A percentile compares a stretch with the other conserved stretches of the same genome.
phyloP scores from a whole-genome alignment of 2,329 filamentous ascomycete genomes.

The Venturia asperata region DNA sequence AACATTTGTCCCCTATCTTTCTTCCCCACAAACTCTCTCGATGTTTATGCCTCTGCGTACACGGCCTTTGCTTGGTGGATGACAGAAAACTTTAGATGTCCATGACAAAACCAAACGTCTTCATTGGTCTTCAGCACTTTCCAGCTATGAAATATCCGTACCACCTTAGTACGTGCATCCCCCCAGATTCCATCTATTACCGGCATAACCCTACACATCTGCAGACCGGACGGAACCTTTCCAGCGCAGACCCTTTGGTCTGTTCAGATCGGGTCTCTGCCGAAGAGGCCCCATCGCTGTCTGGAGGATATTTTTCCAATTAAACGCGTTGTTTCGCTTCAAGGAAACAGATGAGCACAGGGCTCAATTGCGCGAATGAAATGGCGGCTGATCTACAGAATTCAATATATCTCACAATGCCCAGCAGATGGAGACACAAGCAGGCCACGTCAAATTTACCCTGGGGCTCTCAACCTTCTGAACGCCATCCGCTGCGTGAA shows the following conservation, averaged over 20 bases:
- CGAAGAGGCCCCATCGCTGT: background rate
- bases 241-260: background rate
- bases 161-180: background rate
- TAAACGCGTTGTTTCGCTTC: conserved; percentile 4
- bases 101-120: background rate
- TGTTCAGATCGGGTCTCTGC: background rate
- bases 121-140: background rate
- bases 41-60: background rate
- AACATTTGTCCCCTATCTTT: background rate
- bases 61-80: background rate
- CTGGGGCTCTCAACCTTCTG: background rate
- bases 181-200: conserved; percentile 8
- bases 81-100: background rate
- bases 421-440: background rate
- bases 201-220: conserved; percentile 14
- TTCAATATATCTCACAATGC: conserved; percentile 15
- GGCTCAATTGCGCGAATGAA: background rate
- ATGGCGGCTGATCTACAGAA: conserved; percentile 11
- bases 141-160: background rate
- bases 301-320: background rate
- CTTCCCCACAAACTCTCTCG: background rate
- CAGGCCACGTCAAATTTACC: conserved; percentile 2
- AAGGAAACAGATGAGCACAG: conserved; percentile 11
- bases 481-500: background rate
- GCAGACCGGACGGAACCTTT: background rate